These are phyloP conservation scores for Mycena galericulata DNA, from an alignment of 768 basidiomycete species.

Conservation along the genomic window DNA sequence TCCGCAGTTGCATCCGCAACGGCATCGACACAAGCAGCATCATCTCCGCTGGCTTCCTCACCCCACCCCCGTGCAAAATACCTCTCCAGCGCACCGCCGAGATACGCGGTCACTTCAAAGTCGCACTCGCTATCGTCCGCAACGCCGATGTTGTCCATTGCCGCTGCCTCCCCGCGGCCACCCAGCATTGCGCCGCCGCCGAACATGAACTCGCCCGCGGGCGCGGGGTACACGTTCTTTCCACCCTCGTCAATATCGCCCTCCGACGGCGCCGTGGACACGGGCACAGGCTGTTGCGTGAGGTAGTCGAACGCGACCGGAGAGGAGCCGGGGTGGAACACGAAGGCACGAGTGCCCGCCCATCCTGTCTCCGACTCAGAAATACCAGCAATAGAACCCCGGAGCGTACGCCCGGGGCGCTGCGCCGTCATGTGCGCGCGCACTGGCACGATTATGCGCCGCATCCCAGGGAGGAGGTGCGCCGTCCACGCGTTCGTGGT, in stretches of 20 bases:
- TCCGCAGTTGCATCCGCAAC: slow-evolving; percentile 29
- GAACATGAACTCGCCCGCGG: slow-evolving; percentile 69
- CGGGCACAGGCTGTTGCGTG: slow-evolving; percentile 62
- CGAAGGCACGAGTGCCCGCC: slow-evolving; percentile 65
- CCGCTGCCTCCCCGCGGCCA: slow-evolving; percentile 38
- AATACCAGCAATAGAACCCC: slow-evolving; percentile 36
- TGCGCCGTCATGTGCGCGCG: slow-evolving; percentile 77
- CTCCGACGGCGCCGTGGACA: not conserved
- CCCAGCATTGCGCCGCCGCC: slow-evolving; percentile 64
- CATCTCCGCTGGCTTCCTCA: too few relatives aligned
- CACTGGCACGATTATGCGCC: slow-evolving; percentile 70
- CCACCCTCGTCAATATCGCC: not conserved
- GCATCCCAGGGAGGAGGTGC: slow-evolving; percentile 74
- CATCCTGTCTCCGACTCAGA: slow-evolving; percentile 34
- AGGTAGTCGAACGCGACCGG: slow-evolving; percentile 73
- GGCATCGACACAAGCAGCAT: not conserved
- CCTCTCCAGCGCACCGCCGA: slow-evolving; percentile 62
- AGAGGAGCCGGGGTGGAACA: slow-evolving; percentile 62
- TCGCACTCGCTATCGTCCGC: slow-evolving; percentile 48
- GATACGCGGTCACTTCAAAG: slow-evolving; percentile 52
- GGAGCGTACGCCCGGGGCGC: slow-evolving; percentile 55
- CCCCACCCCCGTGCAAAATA: slow-evolving; percentile 67
- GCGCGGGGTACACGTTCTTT: slow-evolving; percentile 35
- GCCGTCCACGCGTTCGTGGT: slow-evolving; percentile 89
- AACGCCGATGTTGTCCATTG: slow-evolving; percentile 43